Conservation (phyloP, 305 asterid species). For the Solanum hybrid region DNA sequence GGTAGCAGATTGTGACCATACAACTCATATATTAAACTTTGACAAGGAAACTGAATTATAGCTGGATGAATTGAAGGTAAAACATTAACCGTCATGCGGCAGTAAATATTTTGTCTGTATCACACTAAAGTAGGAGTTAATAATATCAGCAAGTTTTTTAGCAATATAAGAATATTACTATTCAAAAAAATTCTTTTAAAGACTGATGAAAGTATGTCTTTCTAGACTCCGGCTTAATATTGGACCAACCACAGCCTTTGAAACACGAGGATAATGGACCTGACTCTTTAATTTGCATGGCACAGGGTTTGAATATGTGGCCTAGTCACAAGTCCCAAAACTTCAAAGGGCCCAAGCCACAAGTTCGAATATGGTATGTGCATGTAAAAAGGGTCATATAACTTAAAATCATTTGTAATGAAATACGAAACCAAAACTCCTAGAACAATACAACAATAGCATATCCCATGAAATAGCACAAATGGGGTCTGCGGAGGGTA, state of each 20-base stretch:
- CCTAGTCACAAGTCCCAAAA: background rate
- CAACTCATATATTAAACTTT: background rate
- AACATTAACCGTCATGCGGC: background rate
- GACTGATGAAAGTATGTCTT: background rate
- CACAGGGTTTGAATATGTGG: background rate
- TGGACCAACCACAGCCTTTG: background rate
- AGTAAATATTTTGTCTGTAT: background rate
- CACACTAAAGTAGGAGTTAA: background rate
- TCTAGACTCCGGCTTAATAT: background rate
- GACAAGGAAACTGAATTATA: background rate
- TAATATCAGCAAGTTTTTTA: background rate
- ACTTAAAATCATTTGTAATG: background rate
- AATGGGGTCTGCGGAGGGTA: background rate
- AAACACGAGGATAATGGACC: background rate
- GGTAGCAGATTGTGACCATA: background rate
- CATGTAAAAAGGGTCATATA: background rate
- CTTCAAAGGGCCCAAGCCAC: background rate
- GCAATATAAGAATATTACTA: background rate
- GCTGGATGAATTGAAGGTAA: background rate
- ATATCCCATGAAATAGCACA: background rate
- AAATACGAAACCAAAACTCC: background rate
- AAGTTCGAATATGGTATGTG: background rate
- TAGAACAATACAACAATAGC: background rate
- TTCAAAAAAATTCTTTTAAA: background rate
- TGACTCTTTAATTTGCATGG: background rate